Evolutionary conservation across 2,329 filamentous ascomycete species (phyloP), one percentile per base, ranked within the genome.

Genomic region (Magnaporthiopsis incrustans): DNA sequence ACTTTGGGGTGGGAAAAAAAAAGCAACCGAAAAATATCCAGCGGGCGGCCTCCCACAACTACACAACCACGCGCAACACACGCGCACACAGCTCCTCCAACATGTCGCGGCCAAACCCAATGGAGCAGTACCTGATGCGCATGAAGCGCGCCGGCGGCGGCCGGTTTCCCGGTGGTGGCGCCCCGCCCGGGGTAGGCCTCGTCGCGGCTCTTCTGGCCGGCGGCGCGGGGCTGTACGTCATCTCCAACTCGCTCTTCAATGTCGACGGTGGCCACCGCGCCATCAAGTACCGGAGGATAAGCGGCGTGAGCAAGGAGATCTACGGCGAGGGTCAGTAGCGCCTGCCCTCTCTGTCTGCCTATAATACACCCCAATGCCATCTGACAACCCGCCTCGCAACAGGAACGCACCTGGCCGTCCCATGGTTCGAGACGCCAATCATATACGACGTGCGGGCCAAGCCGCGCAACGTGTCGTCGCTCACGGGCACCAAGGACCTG

Each of bases 191-290:
- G 64, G 78, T 78, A 61, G 77, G 78, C 66, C 74, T 76, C 66
- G 63, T 83, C 60, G 72, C 75, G 35, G 79, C 76, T 58, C 70
- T 79, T 26, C 69, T 76, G 25, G 70, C 85, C 38, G 71, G 84
- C 58, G 77, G 77, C 22, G 81, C 81, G 65, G 83, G 81, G 59
- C 75, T 78, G 64, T 73, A 82, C 70, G 67, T 86, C 69, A 70
- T 87, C 68, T 80, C 83, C 71, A 84, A 87, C 74, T 83, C 86
- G 59, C 80, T 89, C 6, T 89, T 89, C 81, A 89, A 89, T 80
- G 95, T 99, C 72, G 95, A 99, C 74, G 95, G 95, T 88, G 95
- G 95, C 80, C 95, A 98, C 78, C 89, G 95, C 75, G 95, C 95
- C 69, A 99, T 99, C 85, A 99, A 99, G 79, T 99, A 99, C 81